Evolutionary conservation across 257 asterid genomes (phyloP).

Genomic region (Ilex aquifolium): DNA sequence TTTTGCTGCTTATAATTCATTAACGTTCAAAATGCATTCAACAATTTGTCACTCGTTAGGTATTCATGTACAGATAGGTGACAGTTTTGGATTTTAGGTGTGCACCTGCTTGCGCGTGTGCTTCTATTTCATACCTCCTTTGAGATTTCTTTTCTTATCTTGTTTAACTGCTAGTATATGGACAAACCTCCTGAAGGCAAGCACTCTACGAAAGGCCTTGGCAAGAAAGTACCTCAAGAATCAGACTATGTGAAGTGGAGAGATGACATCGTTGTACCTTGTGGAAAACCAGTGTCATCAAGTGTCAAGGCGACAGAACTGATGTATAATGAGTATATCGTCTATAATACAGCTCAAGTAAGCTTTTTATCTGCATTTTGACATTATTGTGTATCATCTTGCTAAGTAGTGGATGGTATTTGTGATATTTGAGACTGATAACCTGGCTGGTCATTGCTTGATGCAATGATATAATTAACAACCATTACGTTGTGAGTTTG

Average conservation of each 20-base stretch:
- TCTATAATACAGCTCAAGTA: conserved; percentile 82
- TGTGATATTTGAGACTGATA: no score
- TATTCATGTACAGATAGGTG: background rate
- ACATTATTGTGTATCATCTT: no score
- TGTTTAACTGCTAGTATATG: conserved; percentile 51
- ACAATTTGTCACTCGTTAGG: no score
- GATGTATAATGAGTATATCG: conserved; percentile 88
- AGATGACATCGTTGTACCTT: conserved; percentile 81
- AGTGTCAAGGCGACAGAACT: conserved; percentile 71
- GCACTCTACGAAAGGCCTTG: conserved; percentile 95
- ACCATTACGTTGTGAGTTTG: no score
- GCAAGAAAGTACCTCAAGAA: conserved; percentile 68
- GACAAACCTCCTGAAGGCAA: conserved; percentile 89
- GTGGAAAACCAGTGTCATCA: conserved; percentile 81
- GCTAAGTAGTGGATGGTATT: no score
- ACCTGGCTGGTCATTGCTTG: no score
- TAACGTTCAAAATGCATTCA: background rate
- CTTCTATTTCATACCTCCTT: no score
- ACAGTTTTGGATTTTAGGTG: conserved; percentile 1
- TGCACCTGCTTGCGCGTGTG: background rate
- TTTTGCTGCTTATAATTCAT: background rate
- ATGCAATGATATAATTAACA: no score
- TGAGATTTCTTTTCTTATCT: background rate
- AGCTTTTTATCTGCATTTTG: conserved; percentile 19
- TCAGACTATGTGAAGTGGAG: conserved; percentile 70